A percentile compares a stretch with the other conserved stretches of the same genome.
Conservation (phyloP, 1,284 basidiomycete genomes). For the Fomitopsis pinicola region DNA sequence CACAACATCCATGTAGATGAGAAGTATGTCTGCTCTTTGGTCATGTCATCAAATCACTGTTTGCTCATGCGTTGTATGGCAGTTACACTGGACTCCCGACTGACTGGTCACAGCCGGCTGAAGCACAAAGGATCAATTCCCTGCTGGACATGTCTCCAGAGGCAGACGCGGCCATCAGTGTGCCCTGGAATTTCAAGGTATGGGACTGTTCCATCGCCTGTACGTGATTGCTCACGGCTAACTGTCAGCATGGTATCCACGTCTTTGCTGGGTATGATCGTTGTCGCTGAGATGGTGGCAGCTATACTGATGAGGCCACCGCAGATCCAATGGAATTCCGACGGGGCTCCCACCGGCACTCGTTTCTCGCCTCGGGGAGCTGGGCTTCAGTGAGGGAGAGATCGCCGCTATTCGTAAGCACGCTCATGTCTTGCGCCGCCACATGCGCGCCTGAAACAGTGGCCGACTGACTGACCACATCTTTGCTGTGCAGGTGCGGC, state of each 20-base stretch:
- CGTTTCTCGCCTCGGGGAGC: background rate
- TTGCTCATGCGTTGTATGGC: background rate
- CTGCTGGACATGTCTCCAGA: background rate
- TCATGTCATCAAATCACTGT: background rate
- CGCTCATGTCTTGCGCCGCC: background rate
- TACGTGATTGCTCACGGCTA: background rate
- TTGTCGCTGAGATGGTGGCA: background rate
- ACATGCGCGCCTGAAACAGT: background rate
- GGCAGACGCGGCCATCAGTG: background rate
- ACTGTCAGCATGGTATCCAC: slow-evolving; percentile 2
- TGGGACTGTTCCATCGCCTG: background rate
- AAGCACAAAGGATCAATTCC: background rate
- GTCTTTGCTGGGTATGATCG: slow-evolving; percentile 3
- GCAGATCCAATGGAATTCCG: background rate
- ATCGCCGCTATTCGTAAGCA: slow-evolving; percentile 3
- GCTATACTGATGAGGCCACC: background rate
- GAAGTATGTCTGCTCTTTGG: background rate
- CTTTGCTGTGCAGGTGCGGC: background rate
- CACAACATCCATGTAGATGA: background rate
- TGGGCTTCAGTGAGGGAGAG: slow-evolving; percentile 5
- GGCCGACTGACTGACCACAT: background rate
- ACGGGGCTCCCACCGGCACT: background rate
- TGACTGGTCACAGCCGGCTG: background rate
- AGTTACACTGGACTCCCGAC: background rate
- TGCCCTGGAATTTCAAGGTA: slow-evolving; percentile 6